Base-by-base conservation (phyloP, 1,284 basidiomycete genomes). In the Ustilago esculenta region DNA sequence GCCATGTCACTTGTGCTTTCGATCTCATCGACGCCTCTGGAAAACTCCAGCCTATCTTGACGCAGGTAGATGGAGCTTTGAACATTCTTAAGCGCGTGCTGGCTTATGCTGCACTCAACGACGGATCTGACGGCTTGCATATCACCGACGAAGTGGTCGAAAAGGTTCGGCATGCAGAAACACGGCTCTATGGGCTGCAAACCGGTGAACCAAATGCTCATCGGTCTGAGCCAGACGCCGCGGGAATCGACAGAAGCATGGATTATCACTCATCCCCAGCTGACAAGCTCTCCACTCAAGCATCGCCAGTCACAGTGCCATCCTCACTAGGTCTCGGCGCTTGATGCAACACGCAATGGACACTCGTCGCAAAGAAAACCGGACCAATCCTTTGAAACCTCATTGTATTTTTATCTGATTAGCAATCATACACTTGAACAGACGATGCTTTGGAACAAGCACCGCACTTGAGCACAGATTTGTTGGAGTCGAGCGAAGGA, bases 21-120 rank as follows among this genome's bases (percentile, higher is more conserved):
- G 63, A 67, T 30, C 33, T 72, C 8, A 29, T 56, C 2, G 43
- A 53, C 1, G 69, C 63, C 2, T 48, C 63, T 11, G 30, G 36
- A 3, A 18, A 44, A 15, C 29, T 21, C 2, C 41, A 63, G 33
- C 37, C 47, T 7, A 39, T 56, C 1, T 14, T 53, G 30, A 27
- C 39, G 21, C 40, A 47, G 29, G 36, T 59, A 0, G 59, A 66
- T 14, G n/a, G 10, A 18, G 59, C 48, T 4, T 12, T 66, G 18
- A 51, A 8, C 35, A 37, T 59, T 3, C 43, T 72, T 30, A 67
- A 72, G 49, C 44, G 64, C 10, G 44, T 63, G 5, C 18, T 53
- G 18, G 60, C 55, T 4, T 24, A 45, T 27, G 47, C 44, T 1
- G 34, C 41, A n/a, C 24, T 51, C 18, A 54, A 59, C 36, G 40